Evolutionary conservation across 1,139 yeast species (phyloP).

Genomic region (Diutina siamensis): DNA sequence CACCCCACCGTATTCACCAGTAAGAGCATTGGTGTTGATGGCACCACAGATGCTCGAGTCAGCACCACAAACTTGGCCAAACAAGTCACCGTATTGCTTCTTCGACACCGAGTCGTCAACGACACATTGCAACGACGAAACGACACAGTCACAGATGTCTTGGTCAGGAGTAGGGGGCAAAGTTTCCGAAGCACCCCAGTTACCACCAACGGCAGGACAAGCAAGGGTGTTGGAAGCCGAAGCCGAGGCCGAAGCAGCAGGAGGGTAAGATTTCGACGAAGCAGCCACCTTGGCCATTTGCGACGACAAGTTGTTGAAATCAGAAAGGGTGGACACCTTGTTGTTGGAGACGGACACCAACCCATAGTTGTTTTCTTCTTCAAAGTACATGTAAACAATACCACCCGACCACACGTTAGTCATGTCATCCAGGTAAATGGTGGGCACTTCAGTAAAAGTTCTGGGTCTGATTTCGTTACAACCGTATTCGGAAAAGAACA

Average conservation of each 20-base stretch:
- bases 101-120: slow-evolving; percentile 30
- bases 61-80: slow-evolving; percentile 38
- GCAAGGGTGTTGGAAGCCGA: slow-evolving; percentile 17
- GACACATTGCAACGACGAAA: slow-evolving; percentile 37
- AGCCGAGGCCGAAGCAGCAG: slow-evolving; percentile 15
- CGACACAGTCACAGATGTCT: slow-evolving; percentile 46
- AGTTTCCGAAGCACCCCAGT: slow-evolving; percentile 42
- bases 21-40: slow-evolving; percentile 46
- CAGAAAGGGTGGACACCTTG: slow-evolving; percentile 28
- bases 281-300: slow-evolving; percentile 36
- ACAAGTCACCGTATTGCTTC: slow-evolving; percentile 36
- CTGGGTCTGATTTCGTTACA: slow-evolving; percentile 68
- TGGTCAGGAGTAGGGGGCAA: slow-evolving; percentile 65
- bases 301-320: slow-evolving; percentile 43
- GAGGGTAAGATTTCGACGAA: slow-evolving; percentile 24
- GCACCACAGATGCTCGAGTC: slow-evolving; percentile 32
- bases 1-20: slow-evolving; percentile 46
- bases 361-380: slow-evolving; percentile 66
- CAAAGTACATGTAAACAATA: slow-evolving; percentile 62
- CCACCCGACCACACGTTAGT: slow-evolving; percentile 83
- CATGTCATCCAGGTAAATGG: slow-evolving; percentile 30
- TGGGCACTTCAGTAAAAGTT: slow-evolving; percentile 52
- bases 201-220: slow-evolving; percentile 37
- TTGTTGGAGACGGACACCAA: slow-evolving; percentile 37
- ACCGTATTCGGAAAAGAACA: slow-evolving; percentile 86